Percentiles rank a stretch among this genome's conserved stretches.
These are phyloP conservation scores for Angomonas deanei DNA, from an alignment of 208 protist genomes.

Conservation along the genomic window DNA sequence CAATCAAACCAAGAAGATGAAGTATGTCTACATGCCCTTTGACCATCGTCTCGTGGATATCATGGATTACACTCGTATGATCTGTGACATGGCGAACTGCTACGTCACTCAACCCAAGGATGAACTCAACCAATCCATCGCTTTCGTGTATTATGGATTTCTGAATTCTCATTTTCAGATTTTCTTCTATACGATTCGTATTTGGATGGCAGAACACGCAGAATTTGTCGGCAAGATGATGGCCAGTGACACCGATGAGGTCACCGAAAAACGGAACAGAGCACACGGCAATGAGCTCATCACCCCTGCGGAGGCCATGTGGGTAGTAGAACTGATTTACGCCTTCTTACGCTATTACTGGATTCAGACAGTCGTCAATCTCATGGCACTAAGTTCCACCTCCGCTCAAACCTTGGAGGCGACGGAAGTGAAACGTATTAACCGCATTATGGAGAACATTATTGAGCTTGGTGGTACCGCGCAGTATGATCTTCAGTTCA, in stretches of 20 bases:
- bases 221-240: neutral
- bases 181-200: neutral
- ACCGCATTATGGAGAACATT: neutral
- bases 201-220: neutral
- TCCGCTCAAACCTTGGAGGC: neutral
- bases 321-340: neutral
- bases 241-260: neutral
- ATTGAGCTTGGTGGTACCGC: neutral
- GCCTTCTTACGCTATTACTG: neutral
- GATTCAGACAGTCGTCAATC: neutral
- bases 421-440: neutral
- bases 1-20: neutral
- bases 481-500: neutral
- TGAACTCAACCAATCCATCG: neutral
- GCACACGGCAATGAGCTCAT: neutral
- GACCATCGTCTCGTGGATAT: neutral
- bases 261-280: neutral
- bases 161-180: neutral
- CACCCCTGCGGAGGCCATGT: neutral
- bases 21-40: slow-evolving; percentile 4
- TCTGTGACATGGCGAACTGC: neutral
- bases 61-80: neutral
- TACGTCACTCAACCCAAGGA: neutral
- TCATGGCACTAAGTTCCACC: neutral
- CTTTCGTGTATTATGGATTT: neutral